Percentiles rank a stretch among this genome's conserved stretches.
phyloP scores from a whole-genome alignment of 2,329 filamentous ascomycete genomes.

The Botryotinia narcissicola region DNA sequence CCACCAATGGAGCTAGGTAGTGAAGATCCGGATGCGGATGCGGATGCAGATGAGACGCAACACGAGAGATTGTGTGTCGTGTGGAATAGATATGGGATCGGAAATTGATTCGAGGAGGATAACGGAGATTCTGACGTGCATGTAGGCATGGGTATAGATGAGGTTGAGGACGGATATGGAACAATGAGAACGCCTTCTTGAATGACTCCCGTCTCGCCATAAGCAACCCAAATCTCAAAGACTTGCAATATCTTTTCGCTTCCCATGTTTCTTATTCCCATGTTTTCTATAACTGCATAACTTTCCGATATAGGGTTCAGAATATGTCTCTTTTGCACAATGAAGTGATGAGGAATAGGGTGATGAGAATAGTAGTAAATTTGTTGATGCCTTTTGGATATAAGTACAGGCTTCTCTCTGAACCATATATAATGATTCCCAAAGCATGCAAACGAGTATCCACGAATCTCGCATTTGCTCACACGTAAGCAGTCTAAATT shows the following conservation, averaged over 20 bases:
- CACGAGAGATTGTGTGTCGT: background rate
- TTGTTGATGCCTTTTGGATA: background rate
- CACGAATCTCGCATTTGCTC: background rate
- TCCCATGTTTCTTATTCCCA: background rate
- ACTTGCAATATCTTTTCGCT: background rate
- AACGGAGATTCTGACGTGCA: background rate
- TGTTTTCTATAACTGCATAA: background rate
- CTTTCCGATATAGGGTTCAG: background rate
- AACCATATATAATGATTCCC: background rate
- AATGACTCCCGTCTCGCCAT: constrained; percentile 2
- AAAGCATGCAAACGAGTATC: background rate
- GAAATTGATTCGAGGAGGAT: background rate
- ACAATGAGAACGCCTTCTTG: constrained; percentile 1
- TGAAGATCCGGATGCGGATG: background rate
- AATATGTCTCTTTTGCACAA: background rate
- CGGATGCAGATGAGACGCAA: too few species aligned
- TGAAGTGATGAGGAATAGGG: background rate
- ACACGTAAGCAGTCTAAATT: background rate
- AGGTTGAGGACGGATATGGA: background rate
- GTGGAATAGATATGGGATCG: background rate
- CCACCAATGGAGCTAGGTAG: background rate
- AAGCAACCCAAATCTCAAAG: constrained; percentile 11
- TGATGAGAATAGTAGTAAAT: background rate
- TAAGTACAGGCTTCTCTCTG: background rate
- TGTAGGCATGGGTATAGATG: background rate